Percentiles rank a stretch among this genome's conserved stretches.
phyloP scores from a whole-genome alignment of 2,329 filamentous ascomycete genomes.

The Exophiala bonariae region DNA sequence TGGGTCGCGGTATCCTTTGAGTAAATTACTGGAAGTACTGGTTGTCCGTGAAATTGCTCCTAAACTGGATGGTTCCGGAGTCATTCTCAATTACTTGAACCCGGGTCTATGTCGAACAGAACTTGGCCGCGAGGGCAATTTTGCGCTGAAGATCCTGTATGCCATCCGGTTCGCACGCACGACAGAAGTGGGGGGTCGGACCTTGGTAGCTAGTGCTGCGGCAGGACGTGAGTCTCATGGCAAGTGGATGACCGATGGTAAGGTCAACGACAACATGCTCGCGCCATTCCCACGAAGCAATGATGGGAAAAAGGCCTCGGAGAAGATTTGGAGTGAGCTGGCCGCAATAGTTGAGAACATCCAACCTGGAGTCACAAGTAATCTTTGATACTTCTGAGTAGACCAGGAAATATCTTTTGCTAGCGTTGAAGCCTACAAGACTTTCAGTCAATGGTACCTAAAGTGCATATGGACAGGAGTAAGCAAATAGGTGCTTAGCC shows the following conservation, averaged over 20 bases:
- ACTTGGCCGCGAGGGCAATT: constrained; percentile 40
- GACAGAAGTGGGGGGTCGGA: constrained; percentile 51
- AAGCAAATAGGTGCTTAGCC: too few relatives aligned
- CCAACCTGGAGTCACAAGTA: constrained; percentile 37
- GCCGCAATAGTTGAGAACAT: constrained; percentile 42
- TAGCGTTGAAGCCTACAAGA: too few relatives aligned
- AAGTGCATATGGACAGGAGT: too few relatives aligned
- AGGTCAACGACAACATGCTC: constrained; percentile 28
- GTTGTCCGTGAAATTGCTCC: constrained; percentile 36
- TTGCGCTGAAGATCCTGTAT: constrained; percentile 31
- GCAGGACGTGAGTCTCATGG: constrained; percentile 47
- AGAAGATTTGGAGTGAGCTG: constrained; percentile 48
- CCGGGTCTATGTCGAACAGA: constrained; percentile 55
- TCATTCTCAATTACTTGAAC: constrained; percentile 54
- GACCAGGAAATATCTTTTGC: background rate
- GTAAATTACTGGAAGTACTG: constrained; percentile 52
- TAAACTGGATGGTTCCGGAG: constrained; percentile 30
- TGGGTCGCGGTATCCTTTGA: constrained; percentile 43
- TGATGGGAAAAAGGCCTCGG: constrained; percentile 39
- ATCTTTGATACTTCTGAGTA: constrained; percentile 10
- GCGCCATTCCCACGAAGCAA: constrained; percentile 40
- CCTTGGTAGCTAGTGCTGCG: constrained; percentile 39
- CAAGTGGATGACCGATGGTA: constrained; percentile 44
- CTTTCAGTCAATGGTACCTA: too few relatives aligned
- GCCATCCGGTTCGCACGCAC: constrained; percentile 40